These are phyloP conservation scores for Vitis cinerea DNA, from an alignment of 164 flowering plant genomes.

Conservation along the genomic window DNA sequence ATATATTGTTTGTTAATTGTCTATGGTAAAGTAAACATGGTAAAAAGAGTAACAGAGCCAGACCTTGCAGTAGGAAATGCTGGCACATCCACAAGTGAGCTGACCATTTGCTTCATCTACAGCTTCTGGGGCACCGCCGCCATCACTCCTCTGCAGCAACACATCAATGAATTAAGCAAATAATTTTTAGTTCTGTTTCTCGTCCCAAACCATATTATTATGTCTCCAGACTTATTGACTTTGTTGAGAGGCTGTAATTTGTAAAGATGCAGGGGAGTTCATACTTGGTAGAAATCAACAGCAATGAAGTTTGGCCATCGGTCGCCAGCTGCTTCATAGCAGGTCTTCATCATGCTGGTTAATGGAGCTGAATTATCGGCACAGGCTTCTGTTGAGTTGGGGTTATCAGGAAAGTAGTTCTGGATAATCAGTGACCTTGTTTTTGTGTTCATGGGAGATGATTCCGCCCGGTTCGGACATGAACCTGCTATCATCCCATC, in stretches of 20 bases:
- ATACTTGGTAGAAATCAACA: slow-evolving; percentile 47
- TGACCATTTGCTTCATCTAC: slow-evolving; percentile 42
- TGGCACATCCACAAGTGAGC: slow-evolving; percentile 44
- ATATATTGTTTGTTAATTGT: too few relatives aligned
- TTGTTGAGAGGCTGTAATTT: too few relatives aligned
- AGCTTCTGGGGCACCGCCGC: slow-evolving; percentile 49
- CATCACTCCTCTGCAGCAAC: slow-evolving; percentile 40
- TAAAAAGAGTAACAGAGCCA: neutral
- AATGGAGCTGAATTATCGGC: slow-evolving; percentile 38
- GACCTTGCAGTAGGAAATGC: slow-evolving; percentile 48
- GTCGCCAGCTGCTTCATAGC: slow-evolving; percentile 37
- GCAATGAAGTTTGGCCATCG: slow-evolving; percentile 56
- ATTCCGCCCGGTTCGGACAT: slow-evolving; percentile 45
- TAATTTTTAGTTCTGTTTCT: neutral
- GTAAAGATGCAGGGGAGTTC: too few relatives aligned
- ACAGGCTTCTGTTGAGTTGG: slow-evolving; percentile 31
- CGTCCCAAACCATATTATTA: too few relatives aligned
- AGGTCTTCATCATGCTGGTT: slow-evolving; percentile 32
- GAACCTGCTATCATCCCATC: slow-evolving; percentile 42
- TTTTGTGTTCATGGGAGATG: slow-evolving; percentile 35
- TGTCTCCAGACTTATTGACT: too few relatives aligned
- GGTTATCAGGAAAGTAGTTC: slow-evolving; percentile 38
- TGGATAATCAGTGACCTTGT: slow-evolving; percentile 30
- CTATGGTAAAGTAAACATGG: too few relatives aligned
- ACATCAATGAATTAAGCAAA: neutral